These are phyloP conservation scores for Neurospora hispaniola DNA, from an alignment of 495 filamentous ascomycete genomes.

Conservation along the genomic window DNA sequence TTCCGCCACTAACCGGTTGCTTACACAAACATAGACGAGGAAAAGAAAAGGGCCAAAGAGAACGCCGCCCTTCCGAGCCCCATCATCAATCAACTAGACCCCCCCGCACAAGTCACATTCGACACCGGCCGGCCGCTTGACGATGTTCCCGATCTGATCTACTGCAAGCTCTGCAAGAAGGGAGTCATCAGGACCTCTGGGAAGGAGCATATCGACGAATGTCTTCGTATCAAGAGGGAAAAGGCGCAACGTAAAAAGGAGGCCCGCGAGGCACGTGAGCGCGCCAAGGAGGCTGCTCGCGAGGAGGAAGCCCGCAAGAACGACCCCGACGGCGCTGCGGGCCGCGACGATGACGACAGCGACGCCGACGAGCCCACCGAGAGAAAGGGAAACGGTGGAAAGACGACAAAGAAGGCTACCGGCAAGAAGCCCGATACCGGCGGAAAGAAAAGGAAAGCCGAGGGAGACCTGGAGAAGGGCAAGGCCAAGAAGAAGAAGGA, in stretches of 20 bases:
- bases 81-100: slow-evolving; percentile 64
- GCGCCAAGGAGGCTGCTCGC: slow-evolving; percentile 46
- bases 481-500: slow-evolving; percentile 94
- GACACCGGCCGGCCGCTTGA: slow-evolving; percentile 63
- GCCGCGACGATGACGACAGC: slow-evolving; percentile 59
- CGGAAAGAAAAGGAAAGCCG: slow-evolving; percentile 85
- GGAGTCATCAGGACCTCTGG: slow-evolving; percentile 50
- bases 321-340: slow-evolving; percentile 43
- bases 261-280: slow-evolving; percentile 61
- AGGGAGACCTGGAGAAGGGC: slow-evolving; percentile 60
- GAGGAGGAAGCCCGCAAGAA: slow-evolving; percentile 49
- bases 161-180: slow-evolving; percentile 78
- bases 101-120: slow-evolving; percentile 58
- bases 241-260: slow-evolving; percentile 70
- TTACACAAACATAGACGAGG: slow-evolving; percentile 14
- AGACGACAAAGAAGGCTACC: slow-evolving; percentile 63
- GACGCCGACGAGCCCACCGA: slow-evolving; percentile 40
- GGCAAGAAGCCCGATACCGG: slow-evolving; percentile 49
- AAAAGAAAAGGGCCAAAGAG: slow-evolving; percentile 37
- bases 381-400: slow-evolving; percentile 31
- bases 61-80: slow-evolving; percentile 36
- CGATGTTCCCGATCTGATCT: slow-evolving; percentile 52
- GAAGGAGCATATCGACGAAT: slow-evolving; percentile 56
- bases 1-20: background rate
- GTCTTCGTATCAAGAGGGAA: slow-evolving; percentile 63